phyloP scores from a whole-genome alignment of 805 yeast species.

The Candida mattraensis region DNA sequence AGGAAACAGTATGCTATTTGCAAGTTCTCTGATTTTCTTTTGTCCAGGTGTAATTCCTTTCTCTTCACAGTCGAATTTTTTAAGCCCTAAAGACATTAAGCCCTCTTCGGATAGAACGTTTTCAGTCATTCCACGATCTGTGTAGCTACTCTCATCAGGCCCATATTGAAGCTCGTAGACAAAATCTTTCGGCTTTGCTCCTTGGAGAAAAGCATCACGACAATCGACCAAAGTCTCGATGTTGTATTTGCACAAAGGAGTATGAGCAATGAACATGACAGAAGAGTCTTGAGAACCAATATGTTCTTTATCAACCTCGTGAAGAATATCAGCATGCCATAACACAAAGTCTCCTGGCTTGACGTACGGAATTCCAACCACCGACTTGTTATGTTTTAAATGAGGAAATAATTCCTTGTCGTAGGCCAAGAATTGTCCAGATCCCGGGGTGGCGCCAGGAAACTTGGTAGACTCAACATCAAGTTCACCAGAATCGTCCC shows the following conservation, averaged over 20 bases:
- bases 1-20: constrained; percentile 21
- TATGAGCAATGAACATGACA: constrained; percentile 39
- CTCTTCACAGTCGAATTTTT: constrained; percentile 25
- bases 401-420: constrained; percentile 35
- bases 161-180: constrained; percentile 4
- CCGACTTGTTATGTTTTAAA: constrained; percentile 30
- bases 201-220: constrained; percentile 5
- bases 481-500: constrained; percentile 21
- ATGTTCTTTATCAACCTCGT: constrained; percentile 40
- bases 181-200: constrained; percentile 8
- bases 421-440: constrained; percentile 33
- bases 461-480: constrained; percentile 33
- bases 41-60: constrained; percentile 30
- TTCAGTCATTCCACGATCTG: constrained; percentile 12
- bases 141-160: constrained; percentile 7
- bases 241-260: constrained; percentile 29
- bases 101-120: constrained; percentile 23
- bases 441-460: constrained; percentile 41
- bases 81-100: constrained; percentile 29
- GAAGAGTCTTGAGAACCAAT: constrained; percentile 36
- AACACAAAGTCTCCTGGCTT: constrained; percentile 42
- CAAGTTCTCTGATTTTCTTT: constrained; percentile 22
- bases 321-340: constrained; percentile 44
- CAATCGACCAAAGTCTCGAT: constrained; percentile 7
- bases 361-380: constrained; percentile 39